Base-by-base conservation (phyloP, 306 rosid genomes). In the Phaseolus lunatus region DNA sequence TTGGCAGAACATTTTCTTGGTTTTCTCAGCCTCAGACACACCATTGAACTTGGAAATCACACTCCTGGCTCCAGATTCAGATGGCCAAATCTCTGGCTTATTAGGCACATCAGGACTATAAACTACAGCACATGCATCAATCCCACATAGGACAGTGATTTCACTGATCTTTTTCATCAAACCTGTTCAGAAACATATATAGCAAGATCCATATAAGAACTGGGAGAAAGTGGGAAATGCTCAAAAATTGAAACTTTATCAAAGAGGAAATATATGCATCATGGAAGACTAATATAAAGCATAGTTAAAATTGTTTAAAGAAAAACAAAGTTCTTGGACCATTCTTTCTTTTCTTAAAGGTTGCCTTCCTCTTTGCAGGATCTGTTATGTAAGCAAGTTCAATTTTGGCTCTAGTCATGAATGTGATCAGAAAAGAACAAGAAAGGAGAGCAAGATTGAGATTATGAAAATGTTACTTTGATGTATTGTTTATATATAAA, bases 21-120 rank as follows among this genome's bases (percentile, higher is more conserved):
- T 53, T 20, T 39, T 19, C 62, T 80, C 8, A 69, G 45, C 0
- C 19, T 44, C 72, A 9, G 78, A 50, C 45, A 73, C 12, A 1
- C 9, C 1, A 7, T 0, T 45, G 22, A 81, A 81, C 75, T 9
- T 68, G 0, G 44, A 12, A 0, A 85, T 8, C 41, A 70, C 70
- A 1, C 20, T 37, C 2, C 20, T 56, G 11, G 15, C 76, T 16
- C 14, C 81, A 3, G 0, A 0, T 0, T 57, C 48, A 1, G 81
- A 82, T 8, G 88, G 86, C 84, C 84, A 82, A 56, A 85, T 20
- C 79, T 82, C 77, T 9, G 84, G 82, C 9, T 75, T 43, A 3
- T 43, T 50, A 63, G 50, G 19, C 14, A 75, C 66, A 19, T 54
- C 22, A 13, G 44, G 72, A 20, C 18, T 14, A 14, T 74, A 85